Conservation (phyloP, 208 protist genomes). For the Vickermania ingenoplastis region DNA sequence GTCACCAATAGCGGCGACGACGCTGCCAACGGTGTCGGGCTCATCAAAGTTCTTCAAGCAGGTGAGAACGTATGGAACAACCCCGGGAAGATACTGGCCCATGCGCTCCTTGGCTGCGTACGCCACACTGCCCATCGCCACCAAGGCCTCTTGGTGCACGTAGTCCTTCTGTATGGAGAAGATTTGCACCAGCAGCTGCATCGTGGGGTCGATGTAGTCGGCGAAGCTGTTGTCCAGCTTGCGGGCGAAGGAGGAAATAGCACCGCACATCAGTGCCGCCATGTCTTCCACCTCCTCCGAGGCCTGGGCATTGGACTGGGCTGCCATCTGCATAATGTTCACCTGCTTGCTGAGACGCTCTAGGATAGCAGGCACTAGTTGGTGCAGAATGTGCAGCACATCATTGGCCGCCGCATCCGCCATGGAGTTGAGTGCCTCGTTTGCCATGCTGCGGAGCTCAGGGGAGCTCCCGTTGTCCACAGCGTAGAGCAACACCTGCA, state of each 20-base stretch:
- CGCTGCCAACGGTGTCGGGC: conserved; percentile 61
- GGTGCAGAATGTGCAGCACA: conserved; percentile 27
- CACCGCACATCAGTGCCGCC: conserved; percentile 82
- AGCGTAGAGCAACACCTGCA: conserved; percentile 44
- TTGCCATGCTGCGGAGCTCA: conserved; percentile 76
- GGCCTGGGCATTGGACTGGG: conserved; percentile 9
- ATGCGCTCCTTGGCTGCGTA: conserved; percentile 72
- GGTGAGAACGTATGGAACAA: conserved; percentile 80
- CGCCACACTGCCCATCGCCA: conserved; percentile 89
- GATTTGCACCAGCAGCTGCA: conserved; percentile 49
- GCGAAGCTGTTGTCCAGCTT: conserved; percentile 52
- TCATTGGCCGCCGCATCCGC: conserved; percentile 80
- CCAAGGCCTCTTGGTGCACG: conserved; percentile 91
- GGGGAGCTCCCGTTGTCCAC: conserved; percentile 69
- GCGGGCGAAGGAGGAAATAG: conserved; percentile 58
- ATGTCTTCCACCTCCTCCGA: conserved; percentile 49
- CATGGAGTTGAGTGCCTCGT: conserved; percentile 91
- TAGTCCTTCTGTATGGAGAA: conserved; percentile 42
- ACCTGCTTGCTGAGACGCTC: conserved; percentile 44
- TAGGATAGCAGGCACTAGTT: conserved; percentile 72
- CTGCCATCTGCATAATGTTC: conserved; percentile 16
- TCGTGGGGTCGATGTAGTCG: conserved; percentile 31
- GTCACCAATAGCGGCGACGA: conserved; percentile 92
- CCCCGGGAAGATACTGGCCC: conserved; percentile 62
- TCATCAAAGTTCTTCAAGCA: conserved; percentile 75